phyloP scores from a whole-genome alignment of 2,329 filamentous ascomycete species.

The Cladophialophora bantiana region DNA sequence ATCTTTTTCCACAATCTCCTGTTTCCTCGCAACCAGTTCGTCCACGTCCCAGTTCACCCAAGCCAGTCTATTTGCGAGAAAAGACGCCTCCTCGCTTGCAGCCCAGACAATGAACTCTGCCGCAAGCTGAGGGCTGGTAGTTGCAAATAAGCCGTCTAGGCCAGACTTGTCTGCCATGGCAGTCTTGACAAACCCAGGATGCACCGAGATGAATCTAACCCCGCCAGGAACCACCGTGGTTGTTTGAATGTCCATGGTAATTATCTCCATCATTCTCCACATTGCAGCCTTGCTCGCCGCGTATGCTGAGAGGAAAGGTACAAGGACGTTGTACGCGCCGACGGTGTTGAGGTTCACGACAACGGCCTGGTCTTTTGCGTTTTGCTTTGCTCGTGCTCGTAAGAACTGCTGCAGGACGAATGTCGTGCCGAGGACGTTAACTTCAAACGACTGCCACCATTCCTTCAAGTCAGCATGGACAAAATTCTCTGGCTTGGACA shows the following conservation, averaged over 20 bases:
- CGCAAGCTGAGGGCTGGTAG: constrained; percentile 6
- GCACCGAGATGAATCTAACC: constrained; percentile 9
- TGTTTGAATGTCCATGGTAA: constrained; percentile 3
- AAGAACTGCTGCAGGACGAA: constrained; percentile 11
- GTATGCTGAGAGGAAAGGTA: constrained; percentile 11
- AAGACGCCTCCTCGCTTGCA: constrained; percentile 8
- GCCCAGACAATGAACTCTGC: constrained; percentile 11
- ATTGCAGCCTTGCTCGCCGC: constrained; percentile 15
- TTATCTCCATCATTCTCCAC: constrained; percentile 19
- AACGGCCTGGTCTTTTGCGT: constrained; percentile 9
- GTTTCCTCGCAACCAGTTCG: constrained; percentile 9
- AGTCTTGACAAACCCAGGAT: constrained; percentile 11
- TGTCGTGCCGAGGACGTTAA: constrained; percentile 14
- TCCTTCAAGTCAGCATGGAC: constrained; percentile 9
- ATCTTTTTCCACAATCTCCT: constrained; percentile 12
- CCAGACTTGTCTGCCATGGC: constrained; percentile 13
- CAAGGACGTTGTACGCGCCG: constrained; percentile 11
- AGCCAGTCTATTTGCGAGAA: constrained; percentile 11
- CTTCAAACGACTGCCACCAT: constrained; percentile 12
- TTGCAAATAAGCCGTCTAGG: neutral
- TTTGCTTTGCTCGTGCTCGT: constrained; percentile 4
- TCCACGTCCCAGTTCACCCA: constrained; percentile 17
- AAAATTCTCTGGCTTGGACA: constrained; percentile 11
- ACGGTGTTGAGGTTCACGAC: constrained; percentile 13
- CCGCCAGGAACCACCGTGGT: neutral